Percentiles rank a stretch among this genome's conserved stretches.
These are phyloP conservation scores for Nadsonia fulvescens DNA, from an alignment of 805 yeast genomes.

Conservation along the genomic window DNA sequence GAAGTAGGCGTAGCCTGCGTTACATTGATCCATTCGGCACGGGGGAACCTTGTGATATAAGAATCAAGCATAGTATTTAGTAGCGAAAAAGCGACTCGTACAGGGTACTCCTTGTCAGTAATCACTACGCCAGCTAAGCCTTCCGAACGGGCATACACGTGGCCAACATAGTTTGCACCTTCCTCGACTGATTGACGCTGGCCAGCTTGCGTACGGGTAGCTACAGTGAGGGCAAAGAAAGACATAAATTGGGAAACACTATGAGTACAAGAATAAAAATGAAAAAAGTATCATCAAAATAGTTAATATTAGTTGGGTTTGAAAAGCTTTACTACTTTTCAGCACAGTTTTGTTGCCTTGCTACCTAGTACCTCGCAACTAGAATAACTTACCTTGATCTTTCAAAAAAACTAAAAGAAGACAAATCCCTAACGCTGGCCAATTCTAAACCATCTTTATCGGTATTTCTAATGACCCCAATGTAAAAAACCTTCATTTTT, in stretches of 20 bases:
- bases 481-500: slow-evolving; percentile 90
- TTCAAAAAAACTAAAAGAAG: slow-evolving; percentile 81
- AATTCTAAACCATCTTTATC: slow-evolving; percentile 51
- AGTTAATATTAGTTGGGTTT: no score
- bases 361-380: no score
- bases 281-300: slow-evolving; percentile 2
- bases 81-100: slow-evolving; percentile 86
- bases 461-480: slow-evolving; percentile 61
- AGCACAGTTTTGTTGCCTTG: background rate
- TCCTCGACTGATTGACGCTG: slow-evolving; percentile 92
- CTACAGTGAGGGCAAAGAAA: slow-evolving; percentile 79
- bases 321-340: no score
- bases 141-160: slow-evolving; percentile 76
- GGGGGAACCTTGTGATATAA: slow-evolving; percentile 68
- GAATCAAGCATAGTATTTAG: slow-evolving; percentile 85
- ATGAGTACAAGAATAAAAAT: slow-evolving; percentile 6
- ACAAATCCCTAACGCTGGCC: slow-evolving; percentile 61
- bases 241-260: slow-evolving; percentile 86
- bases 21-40: slow-evolving; percentile 39
- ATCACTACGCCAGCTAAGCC: slow-evolving; percentile 84
- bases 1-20: slow-evolving; percentile 23
- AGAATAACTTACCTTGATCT: slow-evolving; percentile 30
- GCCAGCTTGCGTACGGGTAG: slow-evolving; percentile 73
- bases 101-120: slow-evolving; percentile 91
- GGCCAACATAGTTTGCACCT: slow-evolving; percentile 66